phyloP scores from a whole-genome alignment of 495 filamentous ascomycete genomes.

The Lophiostoma macrostomum region DNA sequence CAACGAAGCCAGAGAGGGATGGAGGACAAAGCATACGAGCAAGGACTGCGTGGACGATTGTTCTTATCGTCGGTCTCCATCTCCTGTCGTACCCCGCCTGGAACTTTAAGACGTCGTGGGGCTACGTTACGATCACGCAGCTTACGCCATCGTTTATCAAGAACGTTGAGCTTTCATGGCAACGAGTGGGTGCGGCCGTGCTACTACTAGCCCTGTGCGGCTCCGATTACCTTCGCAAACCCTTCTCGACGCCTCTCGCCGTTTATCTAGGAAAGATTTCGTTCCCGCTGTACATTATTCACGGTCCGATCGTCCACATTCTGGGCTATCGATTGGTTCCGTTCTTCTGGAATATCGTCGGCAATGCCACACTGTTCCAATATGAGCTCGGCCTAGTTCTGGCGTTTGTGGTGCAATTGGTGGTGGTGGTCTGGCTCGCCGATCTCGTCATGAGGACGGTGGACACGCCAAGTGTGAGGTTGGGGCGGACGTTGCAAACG shows the following conservation, averaged over 20 bases:
- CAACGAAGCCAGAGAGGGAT: not conserved
- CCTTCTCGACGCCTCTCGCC: slow-evolving; percentile 15
- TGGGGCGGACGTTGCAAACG: slow-evolving; percentile 54
- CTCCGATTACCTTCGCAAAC: slow-evolving; percentile 6
- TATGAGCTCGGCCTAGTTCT: slow-evolving; percentile 53
- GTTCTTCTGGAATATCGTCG: slow-evolving; percentile 54
- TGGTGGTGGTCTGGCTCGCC: slow-evolving; percentile 55
- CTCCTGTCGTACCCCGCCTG: slow-evolving; percentile 24
- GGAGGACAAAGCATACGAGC: not conserved
- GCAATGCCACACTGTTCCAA: slow-evolving; percentile 51
- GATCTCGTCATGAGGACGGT: slow-evolving; percentile 60
- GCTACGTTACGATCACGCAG: slow-evolving; percentile 13
- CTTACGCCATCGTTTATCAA: slow-evolving; percentile 11
- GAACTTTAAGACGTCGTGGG: slow-evolving; percentile 10
- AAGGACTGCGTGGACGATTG: not conserved
- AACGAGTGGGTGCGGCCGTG: slow-evolving; percentile 14
- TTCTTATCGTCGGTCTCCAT: slow-evolving; percentile 20
- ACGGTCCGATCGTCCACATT: slow-evolving; percentile 50
- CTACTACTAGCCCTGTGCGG: slow-evolving; percentile 9
- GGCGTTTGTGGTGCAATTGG: slow-evolving; percentile 44
- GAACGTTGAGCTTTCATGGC: slow-evolving; percentile 1
- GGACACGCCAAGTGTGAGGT: slow-evolving; percentile 56
- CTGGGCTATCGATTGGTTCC: slow-evolving; percentile 44
- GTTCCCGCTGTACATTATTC: slow-evolving; percentile 53
- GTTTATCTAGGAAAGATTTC: slow-evolving; percentile 53